These are phyloP conservation scores for Pythium rhizo-oryzae DNA, from an alignment of 352 stramenopile species.

Conservation along the genomic window DNA sequence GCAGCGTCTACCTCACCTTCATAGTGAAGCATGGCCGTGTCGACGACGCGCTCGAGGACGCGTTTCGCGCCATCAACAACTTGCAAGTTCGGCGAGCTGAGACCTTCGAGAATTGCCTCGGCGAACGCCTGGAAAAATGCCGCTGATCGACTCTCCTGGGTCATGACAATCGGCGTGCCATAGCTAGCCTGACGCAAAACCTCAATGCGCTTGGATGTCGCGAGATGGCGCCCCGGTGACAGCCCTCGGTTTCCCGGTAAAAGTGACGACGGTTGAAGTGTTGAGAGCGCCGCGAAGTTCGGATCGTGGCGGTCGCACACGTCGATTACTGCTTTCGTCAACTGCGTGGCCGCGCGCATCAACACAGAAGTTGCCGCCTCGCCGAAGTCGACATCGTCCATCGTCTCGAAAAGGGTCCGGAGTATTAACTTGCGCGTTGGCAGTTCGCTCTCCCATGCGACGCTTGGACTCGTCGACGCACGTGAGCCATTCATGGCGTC, in stretches of 20 bases:
- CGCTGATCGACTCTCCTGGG: constrained; percentile 40
- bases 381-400: constrained; percentile 78
- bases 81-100: constrained; percentile 64
- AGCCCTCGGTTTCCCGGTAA: constrained; percentile 76
- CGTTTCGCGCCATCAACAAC: constrained; percentile 61
- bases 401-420: constrained; percentile 66
- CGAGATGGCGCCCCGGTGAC: constrained; percentile 76
- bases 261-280: constrained; percentile 71
- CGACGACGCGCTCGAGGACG: constrained; percentile 55
- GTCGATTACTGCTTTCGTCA: constrained; percentile 52
- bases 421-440: constrained; percentile 56
- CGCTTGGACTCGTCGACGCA: background rate
- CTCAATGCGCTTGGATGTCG: constrained; percentile 80
- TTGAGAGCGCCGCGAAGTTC: constrained; percentile 72
- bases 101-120: constrained; percentile 55
- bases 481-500: constrained; percentile 12
- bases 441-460: constrained; percentile 46
- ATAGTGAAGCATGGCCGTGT: constrained; percentile 42
- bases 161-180: constrained; percentile 56
- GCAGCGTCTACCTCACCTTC: constrained; percentile 4
- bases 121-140: constrained; percentile 73
- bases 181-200: constrained; percentile 76
- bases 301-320: constrained; percentile 58
- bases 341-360: constrained; percentile 52
- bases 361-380: constrained; percentile 58